Evolutionary conservation across 495 filamentous ascomycete species (phyloP).

Genomic region (Jackrogersella minutella): DNA sequence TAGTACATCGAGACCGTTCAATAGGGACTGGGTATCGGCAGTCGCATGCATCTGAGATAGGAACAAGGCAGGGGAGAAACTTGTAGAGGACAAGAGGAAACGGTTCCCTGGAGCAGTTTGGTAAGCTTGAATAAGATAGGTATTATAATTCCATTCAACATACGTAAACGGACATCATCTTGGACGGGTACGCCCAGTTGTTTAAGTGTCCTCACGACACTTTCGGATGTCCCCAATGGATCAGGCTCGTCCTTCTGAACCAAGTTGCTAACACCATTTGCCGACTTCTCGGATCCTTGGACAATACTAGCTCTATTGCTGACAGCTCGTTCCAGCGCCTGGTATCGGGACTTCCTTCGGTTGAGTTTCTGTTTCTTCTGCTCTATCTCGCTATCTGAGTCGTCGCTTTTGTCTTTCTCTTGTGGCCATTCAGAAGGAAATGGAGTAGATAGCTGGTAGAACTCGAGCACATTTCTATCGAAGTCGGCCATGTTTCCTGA

Average conservation of each 20-base stretch:
- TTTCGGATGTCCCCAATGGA: conserved; percentile 80
- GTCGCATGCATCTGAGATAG: conserved; percentile 88
- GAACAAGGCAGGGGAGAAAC: conserved; percentile 91
- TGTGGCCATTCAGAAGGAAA: conserved; percentile 88
- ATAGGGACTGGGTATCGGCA: conserved; percentile 79
- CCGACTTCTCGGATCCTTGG: conserved; percentile 73
- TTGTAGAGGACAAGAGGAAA: conserved; percentile 92
- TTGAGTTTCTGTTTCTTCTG: conserved; percentile 56
- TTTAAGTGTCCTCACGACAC: conserved; percentile 82
- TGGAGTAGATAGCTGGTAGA: conserved; percentile 84
- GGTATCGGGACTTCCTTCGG: conserved; percentile 79
- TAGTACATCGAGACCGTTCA: conserved; percentile 81
- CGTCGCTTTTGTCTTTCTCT: conserved; percentile 75
- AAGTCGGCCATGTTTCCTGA: conserved; percentile 60
- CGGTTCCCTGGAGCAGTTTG: conserved; percentile 70
- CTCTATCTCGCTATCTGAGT: conserved; percentile 67
- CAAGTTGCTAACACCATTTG: conserved; percentile 71
- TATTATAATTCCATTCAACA: conserved; percentile 43
- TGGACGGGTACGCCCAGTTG: conserved; percentile 81
- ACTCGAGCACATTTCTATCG: conserved; percentile 79
- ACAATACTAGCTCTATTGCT: conserved; percentile 70
- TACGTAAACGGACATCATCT: conserved; percentile 80
- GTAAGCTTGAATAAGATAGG: neutral
- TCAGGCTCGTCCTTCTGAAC: conserved; percentile 91
- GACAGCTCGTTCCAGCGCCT: conserved; percentile 77